phyloP scores from a whole-genome alignment of 768 basidiomycete genomes.

The Podaxis sp. region DNA sequence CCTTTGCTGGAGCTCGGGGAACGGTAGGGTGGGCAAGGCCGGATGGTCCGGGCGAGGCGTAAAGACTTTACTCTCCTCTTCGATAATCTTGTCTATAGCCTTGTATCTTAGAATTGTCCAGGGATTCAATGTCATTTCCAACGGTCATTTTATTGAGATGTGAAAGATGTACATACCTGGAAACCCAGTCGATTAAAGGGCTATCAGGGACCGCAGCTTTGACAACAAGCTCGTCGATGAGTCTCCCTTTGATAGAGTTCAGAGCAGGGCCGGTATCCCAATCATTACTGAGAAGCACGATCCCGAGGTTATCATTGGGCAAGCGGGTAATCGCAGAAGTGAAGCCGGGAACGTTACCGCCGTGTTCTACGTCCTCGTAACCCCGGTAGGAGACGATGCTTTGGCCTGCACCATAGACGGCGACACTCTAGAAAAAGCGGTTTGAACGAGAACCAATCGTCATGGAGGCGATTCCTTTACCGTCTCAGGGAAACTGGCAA shows the following conservation, averaged over 20 bases:
- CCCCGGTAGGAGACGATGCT: slow-evolving; percentile 37
- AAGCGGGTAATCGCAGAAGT: slow-evolving; percentile 28
- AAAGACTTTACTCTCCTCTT: neutral
- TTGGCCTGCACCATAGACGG: slow-evolving; percentile 39
- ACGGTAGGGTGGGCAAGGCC: neutral
- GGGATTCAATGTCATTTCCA: no score
- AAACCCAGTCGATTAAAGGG: slow-evolving; percentile 34
- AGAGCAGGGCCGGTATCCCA: slow-evolving; percentile 30
- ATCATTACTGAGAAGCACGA: slow-evolving; percentile 40
- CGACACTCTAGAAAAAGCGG: slow-evolving; percentile 27
- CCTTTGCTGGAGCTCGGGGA: neutral
- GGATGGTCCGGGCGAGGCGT: neutral
- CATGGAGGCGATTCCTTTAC: slow-evolving; percentile 17
- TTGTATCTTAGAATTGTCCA: neutral
- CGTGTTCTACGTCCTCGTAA: slow-evolving; percentile 41
- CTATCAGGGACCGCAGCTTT: neutral
- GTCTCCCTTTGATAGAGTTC: slow-evolving; percentile 35
- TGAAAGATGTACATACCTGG: neutral
- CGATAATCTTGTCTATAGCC: neutral
- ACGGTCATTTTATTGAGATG: no score
- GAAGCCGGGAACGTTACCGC: slow-evolving; percentile 38
- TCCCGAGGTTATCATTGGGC: slow-evolving; percentile 28
- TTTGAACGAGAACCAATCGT: neutral
- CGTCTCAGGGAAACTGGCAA: slow-evolving; percentile 33
- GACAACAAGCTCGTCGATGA: slow-evolving; percentile 33